Base-by-base conservation (phyloP, 352 stramenopile genomes). In the Phytophthora pseudosyringae region DNA sequence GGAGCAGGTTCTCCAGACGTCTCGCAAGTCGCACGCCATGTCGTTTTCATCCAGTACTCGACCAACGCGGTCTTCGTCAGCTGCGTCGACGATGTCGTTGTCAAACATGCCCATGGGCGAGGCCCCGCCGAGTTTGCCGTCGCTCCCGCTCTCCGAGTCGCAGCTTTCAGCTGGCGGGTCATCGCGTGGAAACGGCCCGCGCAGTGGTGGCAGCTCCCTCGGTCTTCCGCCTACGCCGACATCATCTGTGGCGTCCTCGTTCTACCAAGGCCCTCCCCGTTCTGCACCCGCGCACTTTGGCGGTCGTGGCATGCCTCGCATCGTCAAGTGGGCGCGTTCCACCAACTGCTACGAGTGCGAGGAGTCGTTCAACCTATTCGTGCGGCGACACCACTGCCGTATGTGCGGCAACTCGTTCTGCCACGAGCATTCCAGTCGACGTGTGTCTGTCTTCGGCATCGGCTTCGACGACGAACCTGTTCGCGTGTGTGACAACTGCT, bases 351-450 rank as follows among this genome's bases (percentile, higher is more conserved):
- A 92, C 65, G 88, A 94, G 70, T 96, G 88, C 63, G 56, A 94
- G 12, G 85, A 92, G 45, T 58, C 81, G 8, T 96, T 96, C 69
- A 93, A 88, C 48, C 58, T 96, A 4, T 96, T 96, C 25, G 76
- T 88, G 45, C 84, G 88, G 5, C 86, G 88, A 12, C 88, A 96
- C 53, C 86, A 96, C 64, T 96, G 88, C 58, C 88, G 88, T 28
- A 91, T 93, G 79, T 96, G 88, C 45, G 88, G 88, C 18, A 90
- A 91, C 43, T 95, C 86, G 41, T 96, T 96, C 71, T 96, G 88
- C 52, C 84, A 94, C 54, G 81, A 94, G 35, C 86, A 95, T 62
- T 95, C 88, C 33, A 93, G 71, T 45, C 81, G 86, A 12, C 84
- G 86, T 7, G 73, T 93, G 13, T 81, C 85, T 10, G 72, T 96